Evolutionary conservation across 345 rosid species (phyloP).

Genomic region (Gossypium mustelinum): DNA sequence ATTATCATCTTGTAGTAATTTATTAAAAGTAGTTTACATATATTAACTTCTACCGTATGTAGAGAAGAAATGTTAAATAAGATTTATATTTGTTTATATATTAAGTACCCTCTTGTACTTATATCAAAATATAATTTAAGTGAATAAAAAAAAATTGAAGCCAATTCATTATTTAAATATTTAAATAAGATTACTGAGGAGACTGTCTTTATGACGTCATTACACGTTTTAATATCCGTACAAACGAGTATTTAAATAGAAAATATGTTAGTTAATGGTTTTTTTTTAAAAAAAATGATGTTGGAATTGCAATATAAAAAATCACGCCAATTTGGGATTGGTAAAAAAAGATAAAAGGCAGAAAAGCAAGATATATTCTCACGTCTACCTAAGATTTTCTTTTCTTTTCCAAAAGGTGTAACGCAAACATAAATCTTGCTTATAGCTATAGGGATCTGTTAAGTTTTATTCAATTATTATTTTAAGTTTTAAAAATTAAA

Average conservation of each 20-base stretch:
- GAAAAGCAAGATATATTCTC: conserved; percentile 27
- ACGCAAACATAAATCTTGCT: not conserved
- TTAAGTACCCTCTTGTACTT: too few species aligned
- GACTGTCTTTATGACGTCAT: not conserved
- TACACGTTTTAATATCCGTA: not conserved
- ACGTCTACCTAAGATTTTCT: conserved; percentile 26
- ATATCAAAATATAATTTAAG: too few species aligned
- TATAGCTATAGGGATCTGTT: not conserved
- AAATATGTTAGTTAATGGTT: too few species aligned
- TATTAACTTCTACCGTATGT: too few species aligned
- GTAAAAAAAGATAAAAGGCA: conserved; percentile 14
- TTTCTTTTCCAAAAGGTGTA: not conserved
- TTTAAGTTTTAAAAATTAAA: not conserved
- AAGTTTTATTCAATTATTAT: not conserved
- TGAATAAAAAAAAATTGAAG: not conserved
- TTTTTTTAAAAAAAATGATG: too few species aligned
- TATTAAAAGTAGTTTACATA: too few species aligned
- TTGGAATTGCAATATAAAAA: too few species aligned
- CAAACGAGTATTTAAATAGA: too few species aligned
- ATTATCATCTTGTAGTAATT: too few species aligned
- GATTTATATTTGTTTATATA: too few species aligned
- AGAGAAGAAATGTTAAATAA: too few species aligned
- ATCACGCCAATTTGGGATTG: conserved; percentile 26
- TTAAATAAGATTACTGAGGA: not conserved
- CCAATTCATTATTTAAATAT: not conserved